Conservation (phyloP, 1,139 yeast genomes). For the Pichia sp. region DNA sequence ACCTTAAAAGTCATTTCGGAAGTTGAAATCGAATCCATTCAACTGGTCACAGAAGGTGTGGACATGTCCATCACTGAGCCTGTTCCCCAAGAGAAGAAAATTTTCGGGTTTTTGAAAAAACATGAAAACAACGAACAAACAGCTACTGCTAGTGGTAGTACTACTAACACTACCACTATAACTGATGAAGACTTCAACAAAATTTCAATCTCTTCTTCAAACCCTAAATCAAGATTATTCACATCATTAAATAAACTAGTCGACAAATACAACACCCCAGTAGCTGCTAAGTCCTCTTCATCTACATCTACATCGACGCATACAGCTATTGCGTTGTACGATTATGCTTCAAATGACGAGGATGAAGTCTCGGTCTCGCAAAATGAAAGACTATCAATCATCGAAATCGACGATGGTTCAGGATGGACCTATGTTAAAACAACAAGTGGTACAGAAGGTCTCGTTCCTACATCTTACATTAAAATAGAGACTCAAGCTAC, state of each 20-base stretch:
- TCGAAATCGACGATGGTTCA: slow-evolving; percentile 75
- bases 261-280: slow-evolving; percentile 13
- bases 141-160: too few species aligned
- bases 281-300: slow-evolving; percentile 2
- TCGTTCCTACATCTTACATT: slow-evolving; percentile 85
- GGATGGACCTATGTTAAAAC: slow-evolving; percentile 77
- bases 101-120: slow-evolving; percentile 44
- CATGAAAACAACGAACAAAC: neutral
- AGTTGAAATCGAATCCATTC: slow-evolving; percentile 86
- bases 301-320: neutral
- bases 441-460: slow-evolving; percentile 41
- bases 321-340: slow-evolving; percentile 49
- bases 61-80: slow-evolving; percentile 51
- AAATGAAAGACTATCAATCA: slow-evolving; percentile 56
- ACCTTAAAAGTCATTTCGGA: slow-evolving; percentile 65
- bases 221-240: slow-evolving; percentile 15
- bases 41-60: slow-evolving; percentile 73
- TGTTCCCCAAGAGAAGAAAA: slow-evolving; percentile 41
- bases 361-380: slow-evolving; percentile 64
- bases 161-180: slow-evolving; percentile 5
- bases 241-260: slow-evolving; percentile 14
- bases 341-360: slow-evolving; percentile 61
- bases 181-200: slow-evolving; percentile 12
- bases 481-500: slow-evolving; percentile 34
- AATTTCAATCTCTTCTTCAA: slow-evolving; percentile 12